Percentiles rank a stretch among this genome's conserved stretches.
Conservation (phyloP, 768 basidiomycete species). For the Xanthoconium stramineum region DNA sequence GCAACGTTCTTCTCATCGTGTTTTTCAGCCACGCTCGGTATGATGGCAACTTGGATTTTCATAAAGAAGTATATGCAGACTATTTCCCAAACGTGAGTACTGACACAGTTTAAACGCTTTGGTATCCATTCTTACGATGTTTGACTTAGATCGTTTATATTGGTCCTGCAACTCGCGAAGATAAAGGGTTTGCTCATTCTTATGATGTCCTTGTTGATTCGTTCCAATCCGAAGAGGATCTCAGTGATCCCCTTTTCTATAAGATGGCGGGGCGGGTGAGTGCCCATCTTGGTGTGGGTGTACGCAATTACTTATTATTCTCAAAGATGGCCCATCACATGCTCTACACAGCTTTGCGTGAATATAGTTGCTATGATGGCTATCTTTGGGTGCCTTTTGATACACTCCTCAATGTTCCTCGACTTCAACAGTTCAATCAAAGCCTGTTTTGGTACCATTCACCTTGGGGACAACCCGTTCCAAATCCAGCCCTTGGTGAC, state of each 20-base stretch:
- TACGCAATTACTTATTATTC: background rate
- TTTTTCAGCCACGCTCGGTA: constrained; percentile 52
- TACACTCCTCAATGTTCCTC: constrained; percentile 47
- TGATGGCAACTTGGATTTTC: constrained; percentile 43
- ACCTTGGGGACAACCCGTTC: constrained; percentile 42
- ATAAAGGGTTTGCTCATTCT: constrained; percentile 45
- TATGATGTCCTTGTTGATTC: constrained; percentile 50
- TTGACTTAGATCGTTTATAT: constrained; percentile 42
- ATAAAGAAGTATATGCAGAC: constrained; percentile 43
- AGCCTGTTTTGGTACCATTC: constrained; percentile 49
- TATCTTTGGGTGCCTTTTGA: constrained; percentile 55
- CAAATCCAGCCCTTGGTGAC: constrained; percentile 34
- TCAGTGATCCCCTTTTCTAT: constrained; percentile 35
- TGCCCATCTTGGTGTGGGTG: background rate
- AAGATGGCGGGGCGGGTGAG: constrained; percentile 44
- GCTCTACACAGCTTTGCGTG: constrained; percentile 45
- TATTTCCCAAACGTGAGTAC: constrained; percentile 48
- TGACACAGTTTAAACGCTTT: background rate
- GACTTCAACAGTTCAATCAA: constrained; percentile 45
- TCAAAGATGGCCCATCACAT: constrained; percentile 50
- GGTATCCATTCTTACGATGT: background rate
- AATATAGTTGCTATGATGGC: constrained; percentile 45
- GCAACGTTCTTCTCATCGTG: constrained; percentile 42
- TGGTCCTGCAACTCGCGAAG: constrained; percentile 46
- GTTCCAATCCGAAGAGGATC: constrained; percentile 43